phyloP scores from a whole-genome alignment of 345 rosid species.

The Salix dunnii region DNA sequence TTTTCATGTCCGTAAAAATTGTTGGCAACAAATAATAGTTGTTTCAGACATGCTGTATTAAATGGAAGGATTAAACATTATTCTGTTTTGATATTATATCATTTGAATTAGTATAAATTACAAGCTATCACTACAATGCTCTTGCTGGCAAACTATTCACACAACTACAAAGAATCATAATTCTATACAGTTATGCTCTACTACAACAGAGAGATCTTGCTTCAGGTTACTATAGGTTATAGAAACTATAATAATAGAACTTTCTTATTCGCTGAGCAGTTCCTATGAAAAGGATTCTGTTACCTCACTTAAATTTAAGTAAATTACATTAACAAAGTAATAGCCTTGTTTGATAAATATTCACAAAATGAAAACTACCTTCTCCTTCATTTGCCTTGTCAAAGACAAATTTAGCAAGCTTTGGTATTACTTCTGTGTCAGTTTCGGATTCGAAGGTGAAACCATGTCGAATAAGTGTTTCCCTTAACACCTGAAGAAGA shows the following conservation, averaged over 20 bases:
- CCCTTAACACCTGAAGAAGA: constrained; percentile 60
- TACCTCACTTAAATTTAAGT: not conserved
- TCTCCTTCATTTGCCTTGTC: constrained; percentile 81
- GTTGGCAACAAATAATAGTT: too few species aligned
- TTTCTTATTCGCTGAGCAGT: not conserved
- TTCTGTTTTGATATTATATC: not conserved
- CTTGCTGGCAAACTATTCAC: too few species aligned
- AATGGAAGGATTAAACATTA: not conserved
- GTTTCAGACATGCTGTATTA: too few species aligned
- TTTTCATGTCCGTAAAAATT: too few species aligned
- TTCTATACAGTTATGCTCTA: too few species aligned
- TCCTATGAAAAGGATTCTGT: not conserved
- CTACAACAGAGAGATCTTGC: too few species aligned
- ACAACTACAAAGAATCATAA: too few species aligned
- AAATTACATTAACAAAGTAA: not conserved
- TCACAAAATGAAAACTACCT: constrained; percentile 37
- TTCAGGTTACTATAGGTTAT: too few species aligned
- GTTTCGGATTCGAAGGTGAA: constrained; percentile 88
- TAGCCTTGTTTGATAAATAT: not conserved
- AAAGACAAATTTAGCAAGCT: constrained; percentile 85
- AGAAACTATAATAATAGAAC: too few species aligned
- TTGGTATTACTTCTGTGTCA: constrained; percentile 94
- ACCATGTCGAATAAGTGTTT: constrained; percentile 76
- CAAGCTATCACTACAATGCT: not conserved
- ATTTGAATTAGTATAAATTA: not conserved